Base-by-base conservation (phyloP, 1,284 basidiomycete species). In the Cutaneotrichosporon mucoides region DNA sequence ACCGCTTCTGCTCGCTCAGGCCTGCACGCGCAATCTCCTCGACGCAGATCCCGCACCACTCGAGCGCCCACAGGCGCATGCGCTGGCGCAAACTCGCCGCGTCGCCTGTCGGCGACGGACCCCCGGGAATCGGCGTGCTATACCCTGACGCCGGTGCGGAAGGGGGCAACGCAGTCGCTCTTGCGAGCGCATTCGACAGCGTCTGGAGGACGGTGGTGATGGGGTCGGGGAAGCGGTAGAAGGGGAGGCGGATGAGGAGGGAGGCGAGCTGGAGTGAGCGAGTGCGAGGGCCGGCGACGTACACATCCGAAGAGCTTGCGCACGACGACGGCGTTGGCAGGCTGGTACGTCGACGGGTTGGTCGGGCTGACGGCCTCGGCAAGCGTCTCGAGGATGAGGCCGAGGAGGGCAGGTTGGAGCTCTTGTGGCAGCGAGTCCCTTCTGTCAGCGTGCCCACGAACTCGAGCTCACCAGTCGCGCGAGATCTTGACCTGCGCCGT, bases 401-500 rank as follows among this genome's bases (percentile, higher is more conserved):
- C 51, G 1, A 79, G 68, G 7, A 79, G 64, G 0, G 70, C 62
- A 0, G 71, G 68, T 16, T 71, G 76, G 24, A 77, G 68, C 37
- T 75, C 70, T 1, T 60, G 59, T 0, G 77, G 77, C 7, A 79
- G 65, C 2, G 77, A 69, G 8, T 76, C 76, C 77, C 77, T 79
- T 43, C 12, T 7, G 45, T 52, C 13, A 59, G 46, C 35, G 15
- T 9, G 34, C 13, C 12, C 9, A 12, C 42, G 33, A 13, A 6
- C 36, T 5, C 11, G 6, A 53, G 75, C 86, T 66, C 69, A 92
- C 90, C 90, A 92, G 72, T 93, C 91, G 64, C 91, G 81, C 15
- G 88, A 85, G 67, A 93, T 90, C 83, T 94, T 94, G 62, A 92
- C 89, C 72, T 92, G 89, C 1, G 88, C 85, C 0, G 90, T 94